Conservation (phyloP, 2,329 filamentous ascomycete genomes). For the Bipolaris zeicola region DNA sequence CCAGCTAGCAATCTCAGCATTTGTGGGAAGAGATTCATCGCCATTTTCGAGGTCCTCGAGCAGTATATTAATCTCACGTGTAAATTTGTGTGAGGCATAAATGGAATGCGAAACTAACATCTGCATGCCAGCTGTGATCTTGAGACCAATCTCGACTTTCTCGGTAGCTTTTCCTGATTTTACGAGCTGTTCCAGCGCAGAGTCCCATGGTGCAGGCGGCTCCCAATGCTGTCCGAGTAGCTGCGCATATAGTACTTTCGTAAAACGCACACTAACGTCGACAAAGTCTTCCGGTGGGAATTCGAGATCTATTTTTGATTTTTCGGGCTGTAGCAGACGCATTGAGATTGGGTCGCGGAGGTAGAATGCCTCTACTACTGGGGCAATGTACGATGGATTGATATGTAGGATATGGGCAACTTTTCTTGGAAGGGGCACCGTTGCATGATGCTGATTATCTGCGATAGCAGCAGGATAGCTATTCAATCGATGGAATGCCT, state of each 20-base stretch:
- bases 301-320: constrained; percentile 56
- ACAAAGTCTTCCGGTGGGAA: constrained; percentile 84
- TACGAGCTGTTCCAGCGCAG: constrained; percentile 44
- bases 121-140: constrained; percentile 87
- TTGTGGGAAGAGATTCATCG: constrained; percentile 70
- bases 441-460: constrained; percentile 75
- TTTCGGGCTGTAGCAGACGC: constrained; percentile 65
- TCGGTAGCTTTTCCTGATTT: constrained; percentile 43
- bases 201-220: constrained; percentile 63
- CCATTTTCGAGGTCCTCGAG: constrained; percentile 77
- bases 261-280: constrained; percentile 79
- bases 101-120: constrained; percentile 75
- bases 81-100: constrained; percentile 69
- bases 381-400: constrained; percentile 76
- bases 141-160: constrained; percentile 77
- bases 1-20: constrained; percentile 77
- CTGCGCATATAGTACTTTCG: constrained; percentile 88
- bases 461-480: constrained; percentile 80
- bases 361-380: constrained; percentile 90
- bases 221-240: constrained; percentile 82
- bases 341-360: constrained; percentile 80
- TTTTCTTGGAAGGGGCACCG: constrained; percentile 77
- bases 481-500: constrained; percentile 86
- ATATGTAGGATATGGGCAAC: constrained; percentile 79
- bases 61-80: constrained; percentile 76